Percentiles rank a stretch among this genome's conserved stretches.
These are phyloP conservation scores for Begonia peltatifolia DNA, from an alignment of 306 rosid species.

Conservation along the genomic window DNA sequence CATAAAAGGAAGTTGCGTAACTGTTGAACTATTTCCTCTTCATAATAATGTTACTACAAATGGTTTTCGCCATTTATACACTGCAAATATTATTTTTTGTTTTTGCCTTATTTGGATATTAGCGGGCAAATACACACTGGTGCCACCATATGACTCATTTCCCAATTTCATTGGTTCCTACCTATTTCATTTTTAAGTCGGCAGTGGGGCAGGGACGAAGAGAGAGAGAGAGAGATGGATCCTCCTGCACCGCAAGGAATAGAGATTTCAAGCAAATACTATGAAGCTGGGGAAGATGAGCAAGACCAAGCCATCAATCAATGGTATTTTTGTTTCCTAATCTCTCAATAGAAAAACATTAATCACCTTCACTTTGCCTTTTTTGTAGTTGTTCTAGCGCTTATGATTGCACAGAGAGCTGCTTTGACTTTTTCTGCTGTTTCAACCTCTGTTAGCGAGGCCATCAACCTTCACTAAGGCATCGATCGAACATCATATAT, in stretches of 20 bases:
- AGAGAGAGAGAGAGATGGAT: constrained; percentile 33
- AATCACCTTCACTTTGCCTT: neutral
- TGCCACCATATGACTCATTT: too few species aligned
- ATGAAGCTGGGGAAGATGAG: neutral
- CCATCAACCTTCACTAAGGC: too few species aligned
- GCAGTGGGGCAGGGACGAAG: neutral
- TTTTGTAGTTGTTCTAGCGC: neutral
- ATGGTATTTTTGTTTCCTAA: neutral
- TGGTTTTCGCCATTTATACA: too few species aligned
- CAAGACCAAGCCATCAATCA: neutral
- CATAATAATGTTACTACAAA: too few species aligned
- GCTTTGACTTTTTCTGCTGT: neutral
- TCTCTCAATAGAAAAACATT: neutral
- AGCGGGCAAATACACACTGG: too few species aligned
- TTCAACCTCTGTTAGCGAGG: neutral
- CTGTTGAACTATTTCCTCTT: too few species aligned
- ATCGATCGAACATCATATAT: too few species aligned
- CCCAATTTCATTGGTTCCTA: too few species aligned
- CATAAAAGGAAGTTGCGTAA: too few species aligned
- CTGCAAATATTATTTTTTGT: too few species aligned
- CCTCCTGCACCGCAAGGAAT: constrained; percentile 60
- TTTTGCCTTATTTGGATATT: too few species aligned
- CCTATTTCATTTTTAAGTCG: too few species aligned
- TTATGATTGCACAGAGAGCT: neutral
- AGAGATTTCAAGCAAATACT: constrained; percentile 20